Conservation (phyloP, 768 basidiomycete genomes). For the Russula ochroleuca region DNA sequence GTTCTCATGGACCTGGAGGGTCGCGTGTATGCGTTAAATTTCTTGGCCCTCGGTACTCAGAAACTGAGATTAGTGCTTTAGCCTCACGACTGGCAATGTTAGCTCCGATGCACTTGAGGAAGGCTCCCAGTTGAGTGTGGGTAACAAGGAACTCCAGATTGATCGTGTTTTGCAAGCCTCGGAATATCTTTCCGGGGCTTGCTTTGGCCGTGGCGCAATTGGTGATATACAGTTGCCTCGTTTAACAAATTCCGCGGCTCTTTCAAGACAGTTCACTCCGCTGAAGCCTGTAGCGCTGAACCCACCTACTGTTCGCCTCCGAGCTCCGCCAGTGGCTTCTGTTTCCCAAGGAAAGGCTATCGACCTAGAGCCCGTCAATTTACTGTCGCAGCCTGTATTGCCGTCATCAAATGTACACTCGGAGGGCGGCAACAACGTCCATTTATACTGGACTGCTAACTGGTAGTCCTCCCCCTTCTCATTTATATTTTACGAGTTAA, state of each 20-base stretch:
- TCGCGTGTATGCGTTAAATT: constrained; percentile 46
- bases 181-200: constrained; percentile 61
- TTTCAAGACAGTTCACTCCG: constrained; percentile 34
- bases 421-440: constrained; percentile 21
- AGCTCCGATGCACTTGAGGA: constrained; percentile 36
- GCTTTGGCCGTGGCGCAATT: constrained; percentile 46
- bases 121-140: constrained; percentile 40
- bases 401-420: constrained; percentile 17
- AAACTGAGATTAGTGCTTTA: constrained; percentile 30
- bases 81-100: constrained; percentile 51
- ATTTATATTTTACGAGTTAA: background rate
- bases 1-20: constrained; percentile 61
- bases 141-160: constrained; percentile 61
- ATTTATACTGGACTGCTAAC: constrained; percentile 62
- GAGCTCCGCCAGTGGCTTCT: constrained; percentile 29
- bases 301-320: constrained; percentile 28
- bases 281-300: constrained; percentile 34
- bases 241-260: constrained; percentile 32
- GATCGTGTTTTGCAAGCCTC: constrained; percentile 51
- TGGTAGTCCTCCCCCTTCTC: constrained; percentile 43
- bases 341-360: constrained; percentile 33
- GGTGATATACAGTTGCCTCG: constrained; percentile 27
- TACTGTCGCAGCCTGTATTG: constrained; percentile 15
- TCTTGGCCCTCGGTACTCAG: background rate
- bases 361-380: constrained; percentile 40